Evolutionary conservation across 2,329 filamentous ascomycete species (phyloP), one percentile per base, ranked within the genome.

Genomic region (Lasiodiplodia citricola): DNA sequence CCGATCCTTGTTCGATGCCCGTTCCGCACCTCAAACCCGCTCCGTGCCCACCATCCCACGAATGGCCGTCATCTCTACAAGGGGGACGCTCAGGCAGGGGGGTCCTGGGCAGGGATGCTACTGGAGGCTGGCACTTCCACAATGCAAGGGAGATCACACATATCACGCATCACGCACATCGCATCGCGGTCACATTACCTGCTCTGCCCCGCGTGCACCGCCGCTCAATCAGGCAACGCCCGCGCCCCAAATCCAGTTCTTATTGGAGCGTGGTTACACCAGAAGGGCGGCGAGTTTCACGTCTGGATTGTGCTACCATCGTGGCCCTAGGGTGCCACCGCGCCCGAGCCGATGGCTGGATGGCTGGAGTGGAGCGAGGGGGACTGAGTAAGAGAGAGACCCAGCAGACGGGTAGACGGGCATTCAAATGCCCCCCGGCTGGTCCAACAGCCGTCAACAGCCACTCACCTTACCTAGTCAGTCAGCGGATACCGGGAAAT

Each of bases 141-240:
- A n/a, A 47, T 47, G 41, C 41, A 47, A 47, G 41, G 41, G 6
- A 47, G 41, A 47, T 47, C 41, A 55, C 52, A 31, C 28, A 38
- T 16, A 55, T 25, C 52, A 18, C 52, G 35, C 10, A 37, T n/a
- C 54, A 60, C 58, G 14, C 60, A 47, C 58, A 63, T 63, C 10
- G 35, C 58, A 28, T 44, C 58, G 50, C 58, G 25, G 60, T 63
- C 60, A 63, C 44, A 52, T 63, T 63, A 63, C 60, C 44, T 37
- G 28, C 28, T 28, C 60, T 44, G 60, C 60, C 25, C 28, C 60
- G 41, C 44, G 18, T 31, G 31, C 58, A 28, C 47, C 47, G 41
- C 58, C 58, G 25, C 58, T 31, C 44, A 8, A 51, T 52, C 23
- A 6, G 60, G 44, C 4, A 38, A 25, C 37, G 1, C 58, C 41